These are phyloP conservation scores for Aspergillus texensis DNA, from an alignment of 2,329 filamentous ascomycete genomes.

Conservation along the genomic window DNA sequence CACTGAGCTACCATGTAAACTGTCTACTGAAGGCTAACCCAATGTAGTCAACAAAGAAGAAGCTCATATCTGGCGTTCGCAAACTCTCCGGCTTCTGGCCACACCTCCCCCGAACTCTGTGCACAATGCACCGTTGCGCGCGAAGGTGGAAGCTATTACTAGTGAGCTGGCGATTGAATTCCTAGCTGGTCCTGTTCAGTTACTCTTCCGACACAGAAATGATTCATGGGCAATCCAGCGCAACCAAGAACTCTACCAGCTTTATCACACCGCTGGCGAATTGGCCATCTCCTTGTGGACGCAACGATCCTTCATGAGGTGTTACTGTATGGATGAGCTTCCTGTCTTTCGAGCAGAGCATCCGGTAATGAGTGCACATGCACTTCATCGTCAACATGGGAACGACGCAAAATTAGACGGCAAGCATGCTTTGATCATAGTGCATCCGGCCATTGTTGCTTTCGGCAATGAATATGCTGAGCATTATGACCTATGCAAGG, in stretches of 20 bases:
- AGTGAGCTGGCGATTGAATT: slow-evolving; percentile 1
- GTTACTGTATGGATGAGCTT: neutral
- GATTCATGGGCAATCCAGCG: neutral
- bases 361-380: slow-evolving; percentile 21
- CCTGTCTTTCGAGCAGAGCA: neutral
- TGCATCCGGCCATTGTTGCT: slow-evolving; percentile 25
- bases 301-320: slow-evolving; percentile 20
- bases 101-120: slow-evolving; percentile 6
- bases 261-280: slow-evolving; percentile 17
- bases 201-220: slow-evolving; percentile 1
- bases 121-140: neutral
- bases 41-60: slow-evolving; percentile 16
- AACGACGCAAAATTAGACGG: slow-evolving; percentile 22
- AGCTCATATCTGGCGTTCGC: slow-evolving; percentile 26
- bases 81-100: slow-evolving; percentile 21
- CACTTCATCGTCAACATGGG: slow-evolving; percentile 23
- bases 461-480: slow-evolving; percentile 27
- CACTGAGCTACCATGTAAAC: neutral
- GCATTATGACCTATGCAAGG: slow-evolving; percentile 22
- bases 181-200: neutral
- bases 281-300: slow-evolving; percentile 23
- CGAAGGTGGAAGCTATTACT: neutral
- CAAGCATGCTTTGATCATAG: slow-evolving; percentile 13
- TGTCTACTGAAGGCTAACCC: neutral
- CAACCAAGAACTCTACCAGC: neutral